Evolutionary conservation across 345 rosid genomes (phyloP).

Genomic region (Ricinus communis): DNA sequence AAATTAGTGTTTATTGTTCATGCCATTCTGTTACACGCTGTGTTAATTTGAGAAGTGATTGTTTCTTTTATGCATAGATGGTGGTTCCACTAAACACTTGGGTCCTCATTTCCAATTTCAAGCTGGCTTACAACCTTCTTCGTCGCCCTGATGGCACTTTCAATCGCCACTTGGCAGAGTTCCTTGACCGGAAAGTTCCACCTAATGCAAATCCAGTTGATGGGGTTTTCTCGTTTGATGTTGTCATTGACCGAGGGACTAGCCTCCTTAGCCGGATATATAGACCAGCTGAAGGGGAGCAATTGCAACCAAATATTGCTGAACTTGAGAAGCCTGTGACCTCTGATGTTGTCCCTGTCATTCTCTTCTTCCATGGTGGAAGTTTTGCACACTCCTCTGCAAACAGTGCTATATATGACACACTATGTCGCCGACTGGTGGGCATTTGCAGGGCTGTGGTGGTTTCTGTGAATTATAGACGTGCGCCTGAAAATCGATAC

Average conservation of each 20-base stretch:
- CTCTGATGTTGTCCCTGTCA: slow-evolving; percentile 63
- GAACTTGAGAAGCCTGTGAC: slow-evolving; percentile 76
- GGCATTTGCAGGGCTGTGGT: slow-evolving; percentile 69
- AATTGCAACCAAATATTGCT: slow-evolving; percentile 38
- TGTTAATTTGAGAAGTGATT: slow-evolving; percentile 15
- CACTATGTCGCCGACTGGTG: slow-evolving; percentile 73
- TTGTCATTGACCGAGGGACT: slow-evolving; percentile 53
- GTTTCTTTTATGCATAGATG: slow-evolving; percentile 45
- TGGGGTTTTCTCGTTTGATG: slow-evolving; percentile 83
- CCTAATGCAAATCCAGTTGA: slow-evolving; percentile 72
- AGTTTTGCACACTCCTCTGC: slow-evolving; percentile 91
- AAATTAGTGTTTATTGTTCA: not conserved
- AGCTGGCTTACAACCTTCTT: slow-evolving; percentile 75
- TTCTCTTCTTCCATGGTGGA: slow-evolving; percentile 91
- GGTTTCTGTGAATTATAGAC: slow-evolving; percentile 86
- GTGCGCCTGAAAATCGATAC: slow-evolving; percentile 78
- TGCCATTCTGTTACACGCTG: not conserved
- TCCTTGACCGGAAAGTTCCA: slow-evolving; percentile 75
- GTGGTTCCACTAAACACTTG: slow-evolving; percentile 89
- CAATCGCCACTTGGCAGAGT: slow-evolving; percentile 90
- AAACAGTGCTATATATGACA: slow-evolving; percentile 77
- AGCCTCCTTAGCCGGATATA: slow-evolving; percentile 66
- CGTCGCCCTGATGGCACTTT: slow-evolving; percentile 92
- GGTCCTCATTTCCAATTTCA: slow-evolving; percentile 87
- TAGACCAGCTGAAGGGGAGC: slow-evolving; percentile 48